These are phyloP conservation scores for Alnus rubra DNA, from an alignment of 306 rosid species.

Conservation along the genomic window DNA sequence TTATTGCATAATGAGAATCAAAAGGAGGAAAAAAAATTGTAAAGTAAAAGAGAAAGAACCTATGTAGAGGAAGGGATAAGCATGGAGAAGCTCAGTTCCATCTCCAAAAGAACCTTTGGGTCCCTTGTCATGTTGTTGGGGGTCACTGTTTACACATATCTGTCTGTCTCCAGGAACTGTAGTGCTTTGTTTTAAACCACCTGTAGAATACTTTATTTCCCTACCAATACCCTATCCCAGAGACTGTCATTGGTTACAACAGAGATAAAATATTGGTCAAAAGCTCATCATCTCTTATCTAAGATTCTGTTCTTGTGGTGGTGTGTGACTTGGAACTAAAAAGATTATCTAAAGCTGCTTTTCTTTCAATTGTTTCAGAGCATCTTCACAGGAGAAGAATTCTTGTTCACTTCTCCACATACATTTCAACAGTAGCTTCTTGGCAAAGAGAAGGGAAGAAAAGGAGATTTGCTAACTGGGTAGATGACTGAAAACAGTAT, in stretches of 20 bases:
- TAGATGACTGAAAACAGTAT: slow-evolving; percentile 45
- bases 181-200: slow-evolving; percentile 44
- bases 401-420: slow-evolving; percentile 16
- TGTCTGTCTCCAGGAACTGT: slow-evolving; percentile 38
- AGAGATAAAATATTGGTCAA: slow-evolving; percentile 49
- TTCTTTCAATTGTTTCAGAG: slow-evolving; percentile 63
- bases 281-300: slow-evolving; percentile 65
- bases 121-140: slow-evolving; percentile 70
- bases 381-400: slow-evolving; percentile 54
- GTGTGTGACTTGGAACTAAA: slow-evolving; percentile 63
- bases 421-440: slow-evolving; percentile 25
- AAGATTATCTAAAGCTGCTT: slow-evolving; percentile 66
- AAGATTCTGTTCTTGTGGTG: slow-evolving; percentile 91
- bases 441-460: slow-evolving; percentile 18
- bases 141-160: slow-evolving; percentile 58
- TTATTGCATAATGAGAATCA: slow-evolving; percentile 41
- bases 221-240: slow-evolving; percentile 28
- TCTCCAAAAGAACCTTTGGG: slow-evolving; percentile 47
- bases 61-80: slow-evolving; percentile 51
- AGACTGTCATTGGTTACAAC: slow-evolving; percentile 32
- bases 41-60: slow-evolving; percentile 26
- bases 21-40: slow-evolving; percentile 10
- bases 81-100: slow-evolving; percentile 68
- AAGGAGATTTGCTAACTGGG: slow-evolving; percentile 35
- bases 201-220: slow-evolving; percentile 30